phyloP scores from a whole-genome alignment of 495 filamentous ascomycete species.

The Talaromyces adpressus region DNA sequence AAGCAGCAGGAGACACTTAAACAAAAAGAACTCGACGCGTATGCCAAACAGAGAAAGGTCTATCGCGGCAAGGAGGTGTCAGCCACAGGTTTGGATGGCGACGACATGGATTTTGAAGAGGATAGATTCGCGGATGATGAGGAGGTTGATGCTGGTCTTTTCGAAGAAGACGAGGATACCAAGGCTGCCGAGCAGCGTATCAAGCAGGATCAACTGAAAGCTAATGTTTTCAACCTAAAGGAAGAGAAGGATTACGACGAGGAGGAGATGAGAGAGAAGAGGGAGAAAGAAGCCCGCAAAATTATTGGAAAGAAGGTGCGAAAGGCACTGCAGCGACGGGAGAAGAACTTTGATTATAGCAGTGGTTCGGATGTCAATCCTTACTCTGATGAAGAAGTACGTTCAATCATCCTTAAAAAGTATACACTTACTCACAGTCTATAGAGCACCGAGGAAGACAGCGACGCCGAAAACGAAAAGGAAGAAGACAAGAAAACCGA shows the following conservation, averaged over 20 bases:
- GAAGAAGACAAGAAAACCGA: slow-evolving; percentile 68
- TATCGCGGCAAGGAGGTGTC: slow-evolving; percentile 35
- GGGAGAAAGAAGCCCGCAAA: slow-evolving; percentile 58
- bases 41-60: slow-evolving; percentile 40
- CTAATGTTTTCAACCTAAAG: slow-evolving; percentile 78
- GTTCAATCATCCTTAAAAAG: not conserved
- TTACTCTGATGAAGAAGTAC: slow-evolving; percentile 53
- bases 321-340: slow-evolving; percentile 73
- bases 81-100: slow-evolving; percentile 38
- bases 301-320: slow-evolving; percentile 66
- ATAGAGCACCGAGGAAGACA: slow-evolving; percentile 36
- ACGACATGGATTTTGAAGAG: slow-evolving; percentile 56
- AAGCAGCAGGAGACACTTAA: slow-evolving; percentile 42
- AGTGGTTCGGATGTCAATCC: slow-evolving; percentile 69
- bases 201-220: slow-evolving; percentile 78
- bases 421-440: not conserved
- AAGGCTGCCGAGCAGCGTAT: slow-evolving; percentile 83
- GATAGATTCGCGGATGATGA: slow-evolving; percentile 83
- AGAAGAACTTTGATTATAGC: slow-evolving; percentile 80
- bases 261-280: slow-evolving; percentile 63
- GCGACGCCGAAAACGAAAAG: slow-evolving; percentile 46
- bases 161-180: slow-evolving; percentile 77
- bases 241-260: slow-evolving; percentile 81
- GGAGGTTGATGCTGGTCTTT: slow-evolving; percentile 65
- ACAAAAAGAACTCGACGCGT: slow-evolving; percentile 42